phyloP scores from a whole-genome alignment of 1,284 basidiomycete genomes.

The Cerrena zonata region DNA sequence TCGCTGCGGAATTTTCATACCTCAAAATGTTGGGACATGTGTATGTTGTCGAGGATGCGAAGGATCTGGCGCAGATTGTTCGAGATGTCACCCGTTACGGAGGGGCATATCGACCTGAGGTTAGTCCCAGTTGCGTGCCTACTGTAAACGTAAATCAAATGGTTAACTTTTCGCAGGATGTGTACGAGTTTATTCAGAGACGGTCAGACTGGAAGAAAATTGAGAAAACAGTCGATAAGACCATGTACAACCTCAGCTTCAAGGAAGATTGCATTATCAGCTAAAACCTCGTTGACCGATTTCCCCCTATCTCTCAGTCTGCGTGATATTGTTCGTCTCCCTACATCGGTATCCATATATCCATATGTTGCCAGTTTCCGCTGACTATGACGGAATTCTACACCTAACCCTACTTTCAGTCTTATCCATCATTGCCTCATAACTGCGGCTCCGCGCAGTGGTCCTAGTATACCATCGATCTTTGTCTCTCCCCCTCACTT shows the following conservation, averaged over 20 bases:
- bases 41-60: slow-evolving; percentile 87
- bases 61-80: slow-evolving; percentile 91
- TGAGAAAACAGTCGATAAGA: slow-evolving; percentile 89
- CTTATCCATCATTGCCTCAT: background rate
- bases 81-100: slow-evolving; percentile 91
- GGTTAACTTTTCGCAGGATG: slow-evolving; percentile 60
- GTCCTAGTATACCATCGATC: slow-evolving; percentile 1
- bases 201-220: slow-evolving; percentile 96
- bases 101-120: slow-evolving; percentile 87
- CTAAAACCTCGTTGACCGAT: slow-evolving; percentile 16
- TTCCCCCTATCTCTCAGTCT: too few species aligned
- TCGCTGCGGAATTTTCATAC: slow-evolving; percentile 84
- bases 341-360: background rate
- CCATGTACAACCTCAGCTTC: slow-evolving; percentile 90
- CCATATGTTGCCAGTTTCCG: background rate
- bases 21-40: slow-evolving; percentile 96
- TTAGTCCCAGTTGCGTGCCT: slow-evolving; percentile 29
- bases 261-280: slow-evolving; percentile 79
- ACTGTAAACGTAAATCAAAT: slow-evolving; percentile 9
- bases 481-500: background rate
- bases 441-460: background rate
- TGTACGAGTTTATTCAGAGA: slow-evolving; percentile 90
- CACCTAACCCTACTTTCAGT: slow-evolving; percentile 1
- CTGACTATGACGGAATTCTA: background rate
- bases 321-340: too few species aligned